Percentiles rank a stretch among this genome's conserved stretches.
phyloP scores from a whole-genome alignment of 1,139 yeast species.

The Hansenula sp. region DNA sequence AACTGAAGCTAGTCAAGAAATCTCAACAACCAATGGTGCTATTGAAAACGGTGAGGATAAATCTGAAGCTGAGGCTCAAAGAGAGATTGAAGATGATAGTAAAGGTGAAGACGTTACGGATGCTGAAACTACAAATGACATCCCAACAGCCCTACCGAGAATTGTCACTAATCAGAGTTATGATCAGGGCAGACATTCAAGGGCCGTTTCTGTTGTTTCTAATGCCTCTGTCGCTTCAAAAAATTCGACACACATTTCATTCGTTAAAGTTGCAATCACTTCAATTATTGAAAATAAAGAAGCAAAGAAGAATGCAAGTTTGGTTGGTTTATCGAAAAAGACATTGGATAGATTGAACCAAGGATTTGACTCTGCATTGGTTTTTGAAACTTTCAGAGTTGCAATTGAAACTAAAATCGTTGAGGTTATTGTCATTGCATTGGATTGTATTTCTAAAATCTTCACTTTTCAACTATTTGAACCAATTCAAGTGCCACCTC shows the following conservation, averaged over 20 bases:
- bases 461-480: conserved; percentile 62
- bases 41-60: background rate
- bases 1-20: background rate
- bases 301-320: conserved; percentile 41
- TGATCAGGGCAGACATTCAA: conserved; percentile 13
- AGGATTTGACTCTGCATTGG: conserved; percentile 40
- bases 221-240: conserved; percentile 12
- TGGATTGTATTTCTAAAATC: conserved; percentile 64
- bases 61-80: background rate
- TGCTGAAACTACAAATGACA: conserved; percentile 10
- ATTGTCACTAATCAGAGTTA: conserved; percentile 9
- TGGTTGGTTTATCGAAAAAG: conserved; percentile 37
- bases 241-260: conserved; percentile 22
- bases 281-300: conserved; percentile 43
- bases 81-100: conserved; percentile 2
- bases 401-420: conserved; percentile 51
- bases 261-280: conserved; percentile 45
- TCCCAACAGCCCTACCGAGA: conserved; percentile 18
- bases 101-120: conserved; percentile 17
- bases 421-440: conserved; percentile 51
- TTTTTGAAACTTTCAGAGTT: conserved; percentile 61
- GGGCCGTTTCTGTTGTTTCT: conserved; percentile 18
- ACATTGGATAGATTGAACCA: conserved; percentile 34
- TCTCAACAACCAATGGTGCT: background rate
- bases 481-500: conserved; percentile 37